phyloP scores from a whole-genome alignment of 2,329 filamentous ascomycete genomes.

The Bipolaris gigantea region DNA sequence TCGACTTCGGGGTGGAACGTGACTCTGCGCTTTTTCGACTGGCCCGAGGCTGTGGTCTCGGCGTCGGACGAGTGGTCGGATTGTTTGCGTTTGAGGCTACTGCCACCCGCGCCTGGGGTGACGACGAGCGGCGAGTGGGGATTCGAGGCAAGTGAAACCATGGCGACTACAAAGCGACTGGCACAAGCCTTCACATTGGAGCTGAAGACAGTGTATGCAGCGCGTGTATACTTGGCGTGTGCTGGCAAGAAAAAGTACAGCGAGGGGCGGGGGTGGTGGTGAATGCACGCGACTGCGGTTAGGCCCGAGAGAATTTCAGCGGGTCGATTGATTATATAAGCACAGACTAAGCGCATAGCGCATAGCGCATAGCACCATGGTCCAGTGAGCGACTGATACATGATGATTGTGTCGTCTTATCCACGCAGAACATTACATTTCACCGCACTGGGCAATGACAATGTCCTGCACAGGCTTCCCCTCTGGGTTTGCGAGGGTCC shows the following conservation, averaged over 20 bases:
- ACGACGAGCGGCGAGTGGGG: conserved; percentile 31
- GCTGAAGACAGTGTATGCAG: conserved; percentile 5
- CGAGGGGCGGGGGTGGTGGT: conserved; percentile 18
- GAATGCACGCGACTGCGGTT: conserved; percentile 18
- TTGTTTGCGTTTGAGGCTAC: conserved; percentile 46
- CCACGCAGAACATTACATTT: conserved; percentile 66
- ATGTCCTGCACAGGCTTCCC: conserved; percentile 87
- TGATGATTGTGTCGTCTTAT: background rate
- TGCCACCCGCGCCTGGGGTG: conserved; percentile 35
- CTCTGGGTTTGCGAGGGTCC: conserved; percentile 63
- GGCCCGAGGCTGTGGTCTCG: conserved; percentile 38
- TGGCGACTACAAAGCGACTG: conserved; percentile 21
- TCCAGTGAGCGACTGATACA: background rate
- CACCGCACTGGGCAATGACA: conserved; percentile 81
- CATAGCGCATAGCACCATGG: background rate
- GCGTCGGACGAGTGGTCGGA: conserved; percentile 31
- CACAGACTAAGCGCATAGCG: background rate
- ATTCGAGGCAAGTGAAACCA: conserved; percentile 45
- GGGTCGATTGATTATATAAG: conserved; percentile 20
- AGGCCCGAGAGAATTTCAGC: conserved; percentile 13
- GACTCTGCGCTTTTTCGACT: conserved; percentile 51
- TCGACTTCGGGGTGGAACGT: conserved; percentile 54
- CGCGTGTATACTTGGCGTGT: conserved; percentile 1
- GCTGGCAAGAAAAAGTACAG: conserved; percentile 18
- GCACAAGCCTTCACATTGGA: conserved; percentile 33